Evolutionary conservation across 371 early-diverging fungal genomes (phyloP), one percentile per base, ranked within the genome.

Genomic region (Apophysomyces trapeziformis): DNA sequence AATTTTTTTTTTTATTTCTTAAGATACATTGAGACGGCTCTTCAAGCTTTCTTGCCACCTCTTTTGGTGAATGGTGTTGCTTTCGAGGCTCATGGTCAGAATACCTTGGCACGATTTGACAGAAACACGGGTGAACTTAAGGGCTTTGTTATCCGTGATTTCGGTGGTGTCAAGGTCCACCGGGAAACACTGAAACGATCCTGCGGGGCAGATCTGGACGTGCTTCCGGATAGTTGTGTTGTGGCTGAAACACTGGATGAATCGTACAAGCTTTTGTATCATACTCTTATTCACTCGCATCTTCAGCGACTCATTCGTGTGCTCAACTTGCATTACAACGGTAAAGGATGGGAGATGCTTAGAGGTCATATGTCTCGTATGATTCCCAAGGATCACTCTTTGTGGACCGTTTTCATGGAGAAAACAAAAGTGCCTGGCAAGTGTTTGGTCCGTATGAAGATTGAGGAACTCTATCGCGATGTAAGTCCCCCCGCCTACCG

Each of bases 1-100:
- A 32, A n/a, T n/a, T n/a, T 18, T 32, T 63, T 35, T 36, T 35
- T 35, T 61, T 63, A 6, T n/a, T 5, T 60, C 7, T 12, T 9
- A 38, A 73, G 78, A 56, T 87, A 83, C 61, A 68, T 78, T 47
- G 69, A 78, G 16, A 71, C 83, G 21, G 82, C 85, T 37, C 71
- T 92, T 35, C 76, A 83, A 58, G 87, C 89, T 11, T 85, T 91
- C 67, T 64, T 92, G 46, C 89, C 91, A 8, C 88, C 90, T 13
- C 78, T 82, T 43, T 65, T 89, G 9, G 73, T 82, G 62, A 86
- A 89, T 64, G 91, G 91, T 56, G 89, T 89, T 61, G 86, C 90
- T 2, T 91, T 90, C 67, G 92, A 91, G 69, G 84, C 90, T 7
- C 92, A 92, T 67, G 85, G 84, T 9, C 92, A 92, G 67, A 92